Evolutionary conservation across 2,329 filamentous ascomycete genomes (phyloP).

Genomic region (Microthyrium microscopicum): DNA sequence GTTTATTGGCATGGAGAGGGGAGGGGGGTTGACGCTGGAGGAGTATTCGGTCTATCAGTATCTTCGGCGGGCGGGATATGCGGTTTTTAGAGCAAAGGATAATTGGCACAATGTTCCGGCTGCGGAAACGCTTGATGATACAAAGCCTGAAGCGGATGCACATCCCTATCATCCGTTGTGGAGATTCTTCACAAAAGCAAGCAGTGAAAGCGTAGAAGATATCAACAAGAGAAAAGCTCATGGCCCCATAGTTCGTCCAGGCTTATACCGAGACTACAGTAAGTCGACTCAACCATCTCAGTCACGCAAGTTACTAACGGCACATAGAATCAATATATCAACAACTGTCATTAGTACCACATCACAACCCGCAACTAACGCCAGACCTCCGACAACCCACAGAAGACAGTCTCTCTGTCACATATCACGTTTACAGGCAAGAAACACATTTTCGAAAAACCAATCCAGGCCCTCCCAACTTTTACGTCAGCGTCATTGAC

Average conservation of each 20-base stretch:
- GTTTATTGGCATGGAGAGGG: conserved; percentile 55
- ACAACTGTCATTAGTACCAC: conserved; percentile 13
- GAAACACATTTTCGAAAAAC: conserved; percentile 57
- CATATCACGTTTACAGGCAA: conserved; percentile 73
- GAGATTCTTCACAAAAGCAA: neutral
- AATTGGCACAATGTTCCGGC: conserved; percentile 5
- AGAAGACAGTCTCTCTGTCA: conserved; percentile 50
- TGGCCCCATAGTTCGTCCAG: conserved; percentile 35
- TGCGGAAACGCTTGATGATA: neutral
- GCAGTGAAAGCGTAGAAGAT: neutral
- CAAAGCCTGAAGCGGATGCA: neutral
- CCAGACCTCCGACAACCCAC: conserved; percentile 13
- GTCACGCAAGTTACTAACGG: conserved; percentile 58
- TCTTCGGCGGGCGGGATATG: conserved; percentile 68
- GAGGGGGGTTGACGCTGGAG: conserved; percentile 45
- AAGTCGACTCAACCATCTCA: conserved; percentile 62
- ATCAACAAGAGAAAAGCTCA: conserved; percentile 7
- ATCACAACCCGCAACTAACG: conserved; percentile 13
- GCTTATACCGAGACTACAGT: conserved; percentile 37
- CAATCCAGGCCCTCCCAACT: conserved; percentile 64
- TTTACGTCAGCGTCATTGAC: conserved; percentile 59
- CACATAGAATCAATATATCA: conserved; percentile 14
- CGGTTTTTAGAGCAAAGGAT: conserved; percentile 47
- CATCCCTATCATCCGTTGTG: neutral
- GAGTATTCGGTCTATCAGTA: conserved; percentile 80